These are phyloP conservation scores for Rhodamnia rubescens DNA, from an alignment of 345 rosid species.

Conservation along the genomic window DNA sequence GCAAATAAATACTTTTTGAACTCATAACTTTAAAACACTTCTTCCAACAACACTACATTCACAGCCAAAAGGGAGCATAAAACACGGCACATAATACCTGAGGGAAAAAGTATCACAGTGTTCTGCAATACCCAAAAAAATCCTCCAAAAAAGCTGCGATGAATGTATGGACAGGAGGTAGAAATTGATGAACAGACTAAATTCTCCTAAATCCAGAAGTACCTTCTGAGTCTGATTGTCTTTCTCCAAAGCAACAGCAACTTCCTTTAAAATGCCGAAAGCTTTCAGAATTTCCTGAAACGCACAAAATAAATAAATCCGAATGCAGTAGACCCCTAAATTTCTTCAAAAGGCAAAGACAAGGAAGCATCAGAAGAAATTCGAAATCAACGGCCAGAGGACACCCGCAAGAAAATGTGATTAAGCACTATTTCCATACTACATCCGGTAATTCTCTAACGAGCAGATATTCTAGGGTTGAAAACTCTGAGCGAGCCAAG, in stretches of 20 bases:
- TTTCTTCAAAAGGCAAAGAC: neutral
- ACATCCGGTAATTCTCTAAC: neutral
- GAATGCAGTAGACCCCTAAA: neutral
- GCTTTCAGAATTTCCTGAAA: constrained; percentile 67
- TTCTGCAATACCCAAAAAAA: neutral
- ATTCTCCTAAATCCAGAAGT: neutral
- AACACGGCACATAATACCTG: neutral
- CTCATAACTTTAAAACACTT: neutral
- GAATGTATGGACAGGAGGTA: neutral
- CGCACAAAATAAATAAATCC: neutral
- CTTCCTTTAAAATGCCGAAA: constrained; percentile 46
- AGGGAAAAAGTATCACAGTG: neutral
- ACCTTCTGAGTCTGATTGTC: constrained; percentile 61
- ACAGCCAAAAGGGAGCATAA: neutral
- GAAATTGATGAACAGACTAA: neutral
- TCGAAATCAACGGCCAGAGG: neutral
- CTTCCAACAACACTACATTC: neutral
- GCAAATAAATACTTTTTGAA: neutral
- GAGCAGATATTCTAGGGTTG: neutral
- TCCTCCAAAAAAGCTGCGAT: neutral
- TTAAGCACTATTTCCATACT: neutral
- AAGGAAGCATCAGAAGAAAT: neutral
- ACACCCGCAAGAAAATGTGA: neutral
- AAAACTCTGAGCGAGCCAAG: neutral
- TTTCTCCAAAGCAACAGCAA: constrained; percentile 70